These are phyloP conservation scores for Chenopodium album DNA, from an alignment of 148 eudicot species.

Conservation along the genomic window DNA sequence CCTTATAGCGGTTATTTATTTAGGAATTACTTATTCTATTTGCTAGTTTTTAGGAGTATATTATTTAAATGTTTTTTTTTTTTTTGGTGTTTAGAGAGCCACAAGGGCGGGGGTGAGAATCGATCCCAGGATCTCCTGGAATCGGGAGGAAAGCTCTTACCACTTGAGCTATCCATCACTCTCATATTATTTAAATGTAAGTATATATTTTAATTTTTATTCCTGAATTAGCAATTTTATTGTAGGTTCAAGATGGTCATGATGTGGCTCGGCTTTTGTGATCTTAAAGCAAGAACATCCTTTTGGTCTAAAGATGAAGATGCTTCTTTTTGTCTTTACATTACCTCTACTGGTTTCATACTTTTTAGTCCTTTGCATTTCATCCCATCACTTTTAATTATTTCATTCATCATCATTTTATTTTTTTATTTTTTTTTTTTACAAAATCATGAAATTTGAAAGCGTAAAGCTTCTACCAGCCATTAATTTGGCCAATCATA, in stretches of 20 bases:
- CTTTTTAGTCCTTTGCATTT: neutral
- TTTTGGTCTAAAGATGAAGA: neutral
- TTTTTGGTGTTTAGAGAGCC: no score
- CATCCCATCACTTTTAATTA: neutral
- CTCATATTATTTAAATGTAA: no score
- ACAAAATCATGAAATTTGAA: no score
- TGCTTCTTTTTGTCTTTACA: conserved; percentile 16
- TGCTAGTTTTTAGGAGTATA: no score
- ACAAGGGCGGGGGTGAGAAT: no score
- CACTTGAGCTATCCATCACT: no score
- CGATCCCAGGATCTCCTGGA: no score
- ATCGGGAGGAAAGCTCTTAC: no score
- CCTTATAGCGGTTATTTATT: no score
- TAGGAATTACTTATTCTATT: no score
- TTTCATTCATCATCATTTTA: neutral
- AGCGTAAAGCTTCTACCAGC: neutral
- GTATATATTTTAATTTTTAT: no score
- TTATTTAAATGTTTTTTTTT: no score
- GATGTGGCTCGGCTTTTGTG: conserved; percentile 6
- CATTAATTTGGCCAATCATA: neutral
- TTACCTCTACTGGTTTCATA: neutral
- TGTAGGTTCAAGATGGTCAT: neutral
- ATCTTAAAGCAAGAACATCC: conserved; percentile 10
- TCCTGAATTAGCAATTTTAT: neutral
- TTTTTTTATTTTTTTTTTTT: neutral